These are phyloP conservation scores for Wickerhamiella kurtzmanii DNA, from an alignment of 805 yeast species.

Conservation along the genomic window DNA sequence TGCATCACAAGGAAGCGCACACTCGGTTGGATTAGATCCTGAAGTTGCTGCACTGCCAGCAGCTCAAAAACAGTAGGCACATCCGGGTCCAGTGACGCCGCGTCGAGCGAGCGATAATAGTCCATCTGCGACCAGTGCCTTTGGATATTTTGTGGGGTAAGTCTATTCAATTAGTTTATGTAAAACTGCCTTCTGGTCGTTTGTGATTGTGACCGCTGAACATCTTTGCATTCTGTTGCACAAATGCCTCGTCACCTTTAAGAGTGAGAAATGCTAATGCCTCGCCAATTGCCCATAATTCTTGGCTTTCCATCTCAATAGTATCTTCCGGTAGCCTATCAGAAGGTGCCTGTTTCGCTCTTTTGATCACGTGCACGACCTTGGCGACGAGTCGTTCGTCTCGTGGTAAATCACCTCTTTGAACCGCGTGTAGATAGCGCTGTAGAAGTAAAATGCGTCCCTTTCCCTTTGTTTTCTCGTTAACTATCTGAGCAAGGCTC, in stretches of 20 bases:
- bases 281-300: background rate
- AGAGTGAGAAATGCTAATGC: background rate
- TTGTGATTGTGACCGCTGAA: background rate
- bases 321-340: background rate
- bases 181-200: background rate
- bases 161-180: no score
- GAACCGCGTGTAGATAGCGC: background rate
- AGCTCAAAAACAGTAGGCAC: slow-evolving; percentile 84
- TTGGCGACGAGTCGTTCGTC: background rate
- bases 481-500: no score
- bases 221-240: background rate
- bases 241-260: background rate
- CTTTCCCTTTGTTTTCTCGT: no score
- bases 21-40: slow-evolving; percentile 67
- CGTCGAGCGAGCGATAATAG: slow-evolving; percentile 65
- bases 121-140: slow-evolving; percentile 41
- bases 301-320: background rate
- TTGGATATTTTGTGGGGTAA: background rate
- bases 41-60: slow-evolving; percentile 67
- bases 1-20: slow-evolving; percentile 66
- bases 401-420: background rate
- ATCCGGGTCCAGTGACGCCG: slow-evolving; percentile 57
- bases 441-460: background rate
- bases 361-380: background rate
- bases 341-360: background rate